phyloP scores from a whole-genome alignment of 345 rosid genomes.

The Camelina sativa region DNA sequence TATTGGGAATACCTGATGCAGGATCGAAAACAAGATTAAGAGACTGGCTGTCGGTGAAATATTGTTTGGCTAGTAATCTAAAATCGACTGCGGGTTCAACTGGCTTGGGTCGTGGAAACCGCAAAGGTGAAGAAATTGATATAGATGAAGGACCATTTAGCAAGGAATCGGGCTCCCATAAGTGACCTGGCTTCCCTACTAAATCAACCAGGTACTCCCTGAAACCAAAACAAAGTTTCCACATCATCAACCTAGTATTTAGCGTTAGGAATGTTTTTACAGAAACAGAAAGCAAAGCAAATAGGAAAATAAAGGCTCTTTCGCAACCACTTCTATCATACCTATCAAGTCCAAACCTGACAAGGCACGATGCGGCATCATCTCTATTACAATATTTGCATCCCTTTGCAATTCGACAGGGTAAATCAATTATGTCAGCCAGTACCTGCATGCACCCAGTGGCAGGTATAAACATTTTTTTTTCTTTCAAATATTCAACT shows the following conservation, averaged over 20 bases:
- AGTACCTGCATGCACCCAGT: conserved; percentile 66
- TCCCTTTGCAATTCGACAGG: conserved; percentile 98
- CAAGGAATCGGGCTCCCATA: conserved; percentile 93
- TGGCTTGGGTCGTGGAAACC: conserved; percentile 79
- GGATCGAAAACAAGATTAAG: conserved; percentile 82
- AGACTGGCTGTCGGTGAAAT: conserved; percentile 75
- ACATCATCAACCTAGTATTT: conserved; percentile 35
- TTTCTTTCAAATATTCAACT: not conserved
- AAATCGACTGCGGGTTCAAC: conserved; percentile 75
- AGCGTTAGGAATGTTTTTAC: not conserved
- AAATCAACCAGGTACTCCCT: conserved; percentile 97
- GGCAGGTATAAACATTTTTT: conserved; percentile 4
- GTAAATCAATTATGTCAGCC: conserved; percentile 90
- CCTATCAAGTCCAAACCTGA: conserved; percentile 95
- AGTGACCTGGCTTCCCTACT: conserved; percentile 86
- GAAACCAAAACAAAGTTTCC: conserved; percentile 47
- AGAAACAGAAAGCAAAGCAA: conserved; percentile 28
- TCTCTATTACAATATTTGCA: conserved; percentile 89
- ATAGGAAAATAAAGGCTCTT: conserved; percentile 7
- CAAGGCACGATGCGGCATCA: conserved; percentile 97
- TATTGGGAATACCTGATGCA: conserved; percentile 63
- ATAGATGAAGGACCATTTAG: conserved; percentile 97
- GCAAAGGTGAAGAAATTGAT: conserved; percentile 90
- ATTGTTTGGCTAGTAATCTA: conserved; percentile 87
- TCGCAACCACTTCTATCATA: conserved; percentile 39